Percentiles rank a stretch among this genome's conserved stretches.
Evolutionary conservation across 768 basidiomycete genomes (phyloP).

Genomic region (Russula emetica): DNA sequence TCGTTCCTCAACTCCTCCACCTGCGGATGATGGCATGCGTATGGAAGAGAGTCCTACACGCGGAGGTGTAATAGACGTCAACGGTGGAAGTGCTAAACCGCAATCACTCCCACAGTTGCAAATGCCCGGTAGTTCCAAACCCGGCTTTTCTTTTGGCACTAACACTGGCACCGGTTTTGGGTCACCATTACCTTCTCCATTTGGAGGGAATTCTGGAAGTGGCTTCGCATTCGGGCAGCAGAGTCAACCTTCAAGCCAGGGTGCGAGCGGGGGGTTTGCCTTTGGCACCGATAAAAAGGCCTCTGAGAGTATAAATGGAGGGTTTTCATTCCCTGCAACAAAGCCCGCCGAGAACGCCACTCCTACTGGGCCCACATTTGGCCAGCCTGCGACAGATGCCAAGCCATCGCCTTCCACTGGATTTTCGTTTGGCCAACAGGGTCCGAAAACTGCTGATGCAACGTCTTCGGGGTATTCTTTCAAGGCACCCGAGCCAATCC

Average conservation of each 20-base stretch:
- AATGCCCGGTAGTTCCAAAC: constrained; percentile 21
- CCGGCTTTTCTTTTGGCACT: constrained; percentile 20
- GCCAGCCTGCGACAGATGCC: constrained; percentile 13
- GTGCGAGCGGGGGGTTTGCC: constrained; percentile 41
- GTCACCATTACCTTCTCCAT: constrained; percentile 18
- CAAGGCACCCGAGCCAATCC: constrained; percentile 25
- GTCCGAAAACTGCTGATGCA: constrained; percentile 24
- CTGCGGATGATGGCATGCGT: constrained; percentile 58
- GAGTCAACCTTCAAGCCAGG: constrained; percentile 31
- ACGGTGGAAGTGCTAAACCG: constrained; percentile 32
- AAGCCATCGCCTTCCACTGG: constrained; percentile 20
- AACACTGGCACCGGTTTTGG: constrained; percentile 15
- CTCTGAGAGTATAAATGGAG: constrained; percentile 36
- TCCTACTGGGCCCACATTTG: constrained; percentile 17
- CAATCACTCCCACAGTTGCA: constrained; percentile 23
- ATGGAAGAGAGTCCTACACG: constrained; percentile 80
- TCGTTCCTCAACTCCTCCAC: constrained; percentile 64
- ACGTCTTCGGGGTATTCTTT: constrained; percentile 24
- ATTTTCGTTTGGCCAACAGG: constrained; percentile 18
- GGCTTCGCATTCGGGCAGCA: constrained; percentile 44
- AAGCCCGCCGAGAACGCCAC: constrained; percentile 21
- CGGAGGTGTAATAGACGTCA: constrained; percentile 42
- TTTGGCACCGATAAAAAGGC: constrained; percentile 41
- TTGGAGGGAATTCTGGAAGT: constrained; percentile 21
- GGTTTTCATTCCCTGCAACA: constrained; percentile 28